phyloP scores from a whole-genome alignment of 2,329 filamentous ascomycete genomes.

The Neofusicoccum umdonicola region DNA sequence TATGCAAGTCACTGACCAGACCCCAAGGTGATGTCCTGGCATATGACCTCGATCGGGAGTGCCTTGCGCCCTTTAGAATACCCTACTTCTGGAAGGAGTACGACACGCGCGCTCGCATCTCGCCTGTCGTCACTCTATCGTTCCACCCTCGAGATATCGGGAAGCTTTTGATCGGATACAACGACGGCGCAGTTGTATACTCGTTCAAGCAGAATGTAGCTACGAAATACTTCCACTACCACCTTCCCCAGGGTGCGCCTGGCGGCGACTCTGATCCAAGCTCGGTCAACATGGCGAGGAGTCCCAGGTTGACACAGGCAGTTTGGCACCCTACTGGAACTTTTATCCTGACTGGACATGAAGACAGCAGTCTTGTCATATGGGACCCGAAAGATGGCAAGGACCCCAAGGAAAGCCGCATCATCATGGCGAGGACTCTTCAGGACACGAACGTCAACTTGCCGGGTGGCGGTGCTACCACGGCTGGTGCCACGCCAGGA shows the following conservation, averaged over 20 bases:
- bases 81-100: constrained; percentile 81
- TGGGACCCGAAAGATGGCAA: constrained; percentile 80
- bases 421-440: constrained; percentile 80
- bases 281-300: constrained; percentile 60
- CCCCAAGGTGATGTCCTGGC: constrained; percentile 71
- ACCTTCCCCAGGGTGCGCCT: constrained; percentile 75
- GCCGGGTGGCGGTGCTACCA: constrained; percentile 50
- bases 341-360: constrained; percentile 81
- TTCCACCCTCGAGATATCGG: constrained; percentile 92
- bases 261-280: constrained; percentile 70
- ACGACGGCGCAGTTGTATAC: constrained; percentile 82
- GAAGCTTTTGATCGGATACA: constrained; percentile 86
- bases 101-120: constrained; percentile 64
- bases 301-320: constrained; percentile 75
- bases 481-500: constrained; percentile 44
- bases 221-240: constrained; percentile 77
- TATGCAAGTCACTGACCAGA: background rate
- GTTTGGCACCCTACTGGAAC: constrained; percentile 94
- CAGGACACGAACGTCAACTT: constrained; percentile 71
- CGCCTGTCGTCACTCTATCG: constrained; percentile 71
- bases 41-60: constrained; percentile 87
- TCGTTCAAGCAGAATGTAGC: constrained; percentile 90
- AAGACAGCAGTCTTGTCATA: constrained; percentile 87
- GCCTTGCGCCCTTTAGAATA: constrained; percentile 73
- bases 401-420: constrained; percentile 84